Percentiles rank a stretch among this genome's conserved stretches.
phyloP scores from a whole-genome alignment of 225 moss, liverwort and hornwort genomes.

The Straminergon stramineum region DNA sequence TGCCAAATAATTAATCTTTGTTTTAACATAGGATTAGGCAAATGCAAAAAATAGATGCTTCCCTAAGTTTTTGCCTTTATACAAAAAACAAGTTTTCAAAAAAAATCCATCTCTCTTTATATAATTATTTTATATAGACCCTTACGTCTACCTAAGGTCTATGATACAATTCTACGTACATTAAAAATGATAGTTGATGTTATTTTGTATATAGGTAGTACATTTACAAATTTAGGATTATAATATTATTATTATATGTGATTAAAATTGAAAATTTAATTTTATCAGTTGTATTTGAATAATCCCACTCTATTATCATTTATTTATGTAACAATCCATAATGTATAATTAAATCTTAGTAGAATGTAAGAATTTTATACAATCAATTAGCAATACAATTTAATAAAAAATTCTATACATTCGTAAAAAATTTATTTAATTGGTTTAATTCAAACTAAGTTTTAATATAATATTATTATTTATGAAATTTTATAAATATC shows the following conservation, averaged over 20 bases:
- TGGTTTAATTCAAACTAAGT: neutral
- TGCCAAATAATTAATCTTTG: neutral
- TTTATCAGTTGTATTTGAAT: neutral
- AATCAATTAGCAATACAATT: too few relatives aligned
- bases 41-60: neutral
- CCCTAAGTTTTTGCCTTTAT: fast-evolving
- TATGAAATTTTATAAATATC: too few relatives aligned
- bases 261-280: neutral
- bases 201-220: neutral
- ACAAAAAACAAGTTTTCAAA: neutral
- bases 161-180: neutral
- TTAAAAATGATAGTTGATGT: neutral
- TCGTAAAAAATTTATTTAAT: neutral
- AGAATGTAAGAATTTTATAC: neutral
- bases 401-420: too few relatives aligned
- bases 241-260: fast-evolving
- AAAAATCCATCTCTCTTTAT: neutral
- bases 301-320: neutral
- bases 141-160: neutral
- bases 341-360: neutral
- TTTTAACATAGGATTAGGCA: neutral
- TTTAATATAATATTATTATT: neutral
- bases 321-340: neutral
- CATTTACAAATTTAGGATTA: neutral
- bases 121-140: neutral